A percentile compares a stretch with the other conserved stretches of the same genome.
Evolutionary conservation across 2,329 filamentous ascomycete species (phyloP).

Genomic region (Fusarium hostae): DNA sequence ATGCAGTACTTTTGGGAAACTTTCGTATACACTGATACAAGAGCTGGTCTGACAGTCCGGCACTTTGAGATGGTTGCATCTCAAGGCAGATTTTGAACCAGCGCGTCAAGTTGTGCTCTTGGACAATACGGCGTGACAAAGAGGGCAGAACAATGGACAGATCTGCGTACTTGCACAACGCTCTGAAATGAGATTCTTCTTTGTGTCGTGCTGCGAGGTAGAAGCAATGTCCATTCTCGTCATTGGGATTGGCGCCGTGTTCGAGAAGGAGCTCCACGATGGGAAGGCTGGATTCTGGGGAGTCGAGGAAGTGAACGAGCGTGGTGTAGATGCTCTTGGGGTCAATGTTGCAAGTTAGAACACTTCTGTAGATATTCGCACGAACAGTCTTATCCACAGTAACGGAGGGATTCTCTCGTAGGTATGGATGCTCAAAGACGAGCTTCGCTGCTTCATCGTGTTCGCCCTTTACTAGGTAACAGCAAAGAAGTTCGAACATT

Average conservation of each 20-base stretch:
- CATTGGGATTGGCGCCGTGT: slow-evolving; percentile 10
- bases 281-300: accelerated
- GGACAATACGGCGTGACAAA: neutral
- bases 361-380: neutral
- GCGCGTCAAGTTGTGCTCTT: neutral
- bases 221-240: slow-evolving; percentile 8
- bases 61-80: neutral
- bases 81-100: slow-evolving; percentile 9
- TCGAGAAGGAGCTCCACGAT: slow-evolving; percentile 10
- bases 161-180: slow-evolving; percentile 2
- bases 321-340: neutral
- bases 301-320: neutral
- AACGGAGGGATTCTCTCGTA: neutral
- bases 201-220: neutral
- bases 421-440: neutral
- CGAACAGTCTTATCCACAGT: neutral
- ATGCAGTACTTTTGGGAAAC: neutral
- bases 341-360: neutral
- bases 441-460: neutral
- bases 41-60: neutral
- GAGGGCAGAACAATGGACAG: neutral
- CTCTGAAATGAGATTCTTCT: neutral
- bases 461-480: neutral
- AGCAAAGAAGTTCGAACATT: neutral
- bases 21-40: slow-evolving; percentile 18